These are phyloP conservation scores for Penicillium sp. DNA, from an alignment of 2,329 filamentous ascomycete genomes.

Conservation along the genomic window DNA sequence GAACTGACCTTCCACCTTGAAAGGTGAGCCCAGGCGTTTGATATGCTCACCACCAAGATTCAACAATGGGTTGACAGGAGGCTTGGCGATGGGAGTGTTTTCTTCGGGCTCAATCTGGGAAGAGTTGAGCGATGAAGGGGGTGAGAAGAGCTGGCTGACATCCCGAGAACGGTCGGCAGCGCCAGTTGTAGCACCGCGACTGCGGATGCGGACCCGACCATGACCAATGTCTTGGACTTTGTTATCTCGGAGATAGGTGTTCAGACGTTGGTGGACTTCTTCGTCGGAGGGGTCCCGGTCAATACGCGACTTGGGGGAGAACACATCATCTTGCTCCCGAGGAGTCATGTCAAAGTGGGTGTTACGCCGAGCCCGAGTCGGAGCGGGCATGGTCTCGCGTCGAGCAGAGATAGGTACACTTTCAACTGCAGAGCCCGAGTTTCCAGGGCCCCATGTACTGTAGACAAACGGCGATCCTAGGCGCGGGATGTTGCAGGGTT, in stretches of 20 bases:
- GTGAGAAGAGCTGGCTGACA: conserved; percentile 57
- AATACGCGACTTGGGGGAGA: conserved; percentile 42
- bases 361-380: conserved; percentile 51
- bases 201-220: conserved; percentile 60
- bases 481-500: conserved; percentile 32
- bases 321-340: conserved; percentile 49
- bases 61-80: conserved; percentile 28
- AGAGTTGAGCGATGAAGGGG: conserved; percentile 39
- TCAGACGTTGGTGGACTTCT: conserved; percentile 56
- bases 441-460: conserved; percentile 50
- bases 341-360: conserved; percentile 55
- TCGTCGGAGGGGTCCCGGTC: conserved; percentile 53
- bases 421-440: conserved; percentile 32
- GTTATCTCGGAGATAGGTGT: conserved; percentile 45
- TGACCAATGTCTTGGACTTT: conserved; percentile 50
- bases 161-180: conserved; percentile 52
- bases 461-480: conserved; percentile 52
- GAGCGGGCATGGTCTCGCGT: conserved; percentile 47
- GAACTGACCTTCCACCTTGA: conserved; percentile 40
- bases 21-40: conserved; percentile 50
- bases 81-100: conserved; percentile 20
- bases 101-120: conserved; percentile 28
- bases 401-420: conserved; percentile 34
- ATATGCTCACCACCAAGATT: conserved; percentile 41
- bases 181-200: conserved; percentile 62